Conservation (phyloP, 202 grass and related monocot species). For the Elaeis oleifera region DNA sequence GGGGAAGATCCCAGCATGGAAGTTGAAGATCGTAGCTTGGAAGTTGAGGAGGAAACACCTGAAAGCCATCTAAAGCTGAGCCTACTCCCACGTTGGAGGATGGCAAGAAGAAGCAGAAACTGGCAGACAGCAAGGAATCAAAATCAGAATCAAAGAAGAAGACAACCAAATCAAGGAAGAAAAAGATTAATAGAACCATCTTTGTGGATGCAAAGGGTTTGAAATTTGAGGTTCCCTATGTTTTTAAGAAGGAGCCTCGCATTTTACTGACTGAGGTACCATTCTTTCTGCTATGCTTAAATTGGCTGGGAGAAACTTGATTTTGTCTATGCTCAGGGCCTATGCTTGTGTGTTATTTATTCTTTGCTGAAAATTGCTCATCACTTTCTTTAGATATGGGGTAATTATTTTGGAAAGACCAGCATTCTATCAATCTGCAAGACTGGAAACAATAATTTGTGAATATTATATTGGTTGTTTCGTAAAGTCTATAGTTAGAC, state of each 20-base stretch:
- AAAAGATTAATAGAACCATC: conserved; percentile 47
- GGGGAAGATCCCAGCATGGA: conserved; percentile 29
- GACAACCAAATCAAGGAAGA: conserved; percentile 19
- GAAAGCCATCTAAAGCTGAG: conserved; percentile 25
- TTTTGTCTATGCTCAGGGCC: no score
- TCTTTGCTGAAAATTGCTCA: no score
- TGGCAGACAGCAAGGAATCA: conserved; percentile 12
- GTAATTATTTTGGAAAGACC: no score
- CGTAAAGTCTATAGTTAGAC: no score
- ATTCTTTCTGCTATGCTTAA: neutral
- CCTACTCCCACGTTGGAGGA: conserved; percentile 19
- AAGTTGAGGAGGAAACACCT: conserved; percentile 19
- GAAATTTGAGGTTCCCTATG: conserved; percentile 62
- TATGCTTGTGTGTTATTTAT: no score
- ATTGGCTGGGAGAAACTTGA: no score
- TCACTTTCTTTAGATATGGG: no score
- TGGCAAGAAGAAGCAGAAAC: conserved; percentile 13
- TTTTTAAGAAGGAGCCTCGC: conserved; percentile 49
- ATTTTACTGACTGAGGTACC: conserved; percentile 85
- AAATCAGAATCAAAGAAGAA: conserved; percentile 18
- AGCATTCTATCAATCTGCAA: no score
- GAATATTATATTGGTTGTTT: no score
- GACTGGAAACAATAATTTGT: no score
- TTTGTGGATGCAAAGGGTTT: conserved; percentile 35
- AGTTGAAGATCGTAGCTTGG: conserved; percentile 21